These are phyloP conservation scores for Pseudonitzschia delicatissima DNA, from an alignment of 108 stramenopile genomes.

Conservation along the genomic window DNA sequence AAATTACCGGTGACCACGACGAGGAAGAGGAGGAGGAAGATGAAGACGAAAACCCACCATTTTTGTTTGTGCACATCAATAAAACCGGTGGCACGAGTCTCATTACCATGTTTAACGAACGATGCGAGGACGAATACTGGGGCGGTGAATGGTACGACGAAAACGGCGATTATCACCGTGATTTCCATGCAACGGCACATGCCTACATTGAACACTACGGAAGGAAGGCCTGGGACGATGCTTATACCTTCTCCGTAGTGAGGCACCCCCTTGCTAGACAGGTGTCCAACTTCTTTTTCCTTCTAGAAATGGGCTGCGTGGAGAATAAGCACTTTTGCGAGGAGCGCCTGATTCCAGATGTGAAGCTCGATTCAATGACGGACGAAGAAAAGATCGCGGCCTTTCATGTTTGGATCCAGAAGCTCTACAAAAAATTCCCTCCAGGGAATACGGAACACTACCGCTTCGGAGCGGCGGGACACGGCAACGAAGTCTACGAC, in stretches of 20 bases:
- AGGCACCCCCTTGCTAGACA: slow-evolving; percentile 8
- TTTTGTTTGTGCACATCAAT: slow-evolving; percentile 26
- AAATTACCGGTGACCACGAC: background rate
- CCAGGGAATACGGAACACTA: slow-evolving; percentile 13
- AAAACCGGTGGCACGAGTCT: slow-evolving; percentile 26
- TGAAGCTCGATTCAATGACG: slow-evolving; percentile 1
- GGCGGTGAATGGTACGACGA: slow-evolving; percentile 3
- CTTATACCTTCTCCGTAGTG: slow-evolving; percentile 10
- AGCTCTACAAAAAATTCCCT: background rate
- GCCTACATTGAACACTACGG: slow-evolving; percentile 12
- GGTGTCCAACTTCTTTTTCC: slow-evolving; percentile 14
- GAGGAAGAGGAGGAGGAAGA: background rate
- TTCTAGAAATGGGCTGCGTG: background rate
- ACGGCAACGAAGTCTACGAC: slow-evolving; percentile 18
- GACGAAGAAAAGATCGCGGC: slow-evolving; percentile 15
- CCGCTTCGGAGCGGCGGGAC: slow-evolving; percentile 16
- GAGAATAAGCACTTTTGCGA: background rate
- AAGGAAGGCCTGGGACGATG: slow-evolving; percentile 13
- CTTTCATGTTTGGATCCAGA: slow-evolving; percentile 5
- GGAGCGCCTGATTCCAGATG: slow-evolving; percentile 1
- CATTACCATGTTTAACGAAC: slow-evolving; percentile 11
- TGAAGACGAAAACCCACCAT: background rate
- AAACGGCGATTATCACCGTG: slow-evolving; percentile 4
- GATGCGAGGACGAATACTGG: slow-evolving; percentile 8
- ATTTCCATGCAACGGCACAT: slow-evolving; percentile 13